phyloP scores from a whole-genome alignment of 2,329 filamentous ascomycete genomes.

The Penicillium nordicum region DNA sequence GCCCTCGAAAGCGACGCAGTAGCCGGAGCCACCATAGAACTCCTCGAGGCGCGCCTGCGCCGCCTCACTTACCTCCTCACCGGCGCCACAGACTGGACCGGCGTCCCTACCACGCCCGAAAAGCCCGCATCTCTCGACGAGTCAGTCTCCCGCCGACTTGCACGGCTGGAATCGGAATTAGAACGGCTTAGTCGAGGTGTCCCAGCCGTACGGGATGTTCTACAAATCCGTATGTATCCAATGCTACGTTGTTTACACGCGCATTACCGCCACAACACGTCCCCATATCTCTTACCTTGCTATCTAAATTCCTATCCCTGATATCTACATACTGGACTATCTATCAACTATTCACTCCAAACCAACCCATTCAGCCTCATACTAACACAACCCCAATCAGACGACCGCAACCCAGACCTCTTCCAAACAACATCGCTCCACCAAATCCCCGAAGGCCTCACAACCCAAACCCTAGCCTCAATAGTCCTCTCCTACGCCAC shows the following conservation, averaged over 20 bases:
- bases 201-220: constrained; percentile 41
- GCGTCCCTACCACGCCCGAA: constrained; percentile 33
- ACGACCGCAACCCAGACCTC: constrained; percentile 42
- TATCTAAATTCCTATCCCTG: not conserved
- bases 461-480: constrained; percentile 36
- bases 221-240: constrained; percentile 39
- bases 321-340: not conserved
- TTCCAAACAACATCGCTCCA: constrained; percentile 37
- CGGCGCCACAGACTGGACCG: constrained; percentile 41
- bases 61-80: constrained; percentile 46
- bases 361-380: not conserved
- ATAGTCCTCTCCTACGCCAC: constrained; percentile 46
- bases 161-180: constrained; percentile 38
- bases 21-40: constrained; percentile 41
- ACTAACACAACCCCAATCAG: constrained; percentile 20
- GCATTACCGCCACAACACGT: not conserved
- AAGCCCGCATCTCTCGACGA: constrained; percentile 37
- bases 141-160: constrained; percentile 40
- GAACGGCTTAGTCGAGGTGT: constrained; percentile 37
- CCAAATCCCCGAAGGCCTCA: constrained; percentile 35
- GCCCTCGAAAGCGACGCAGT: constrained; percentile 34
- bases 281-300: not conserved
- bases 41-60: constrained; percentile 44
- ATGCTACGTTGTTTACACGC: not conserved
- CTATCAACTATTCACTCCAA: not conserved